phyloP scores from a whole-genome alignment of 345 rosid species.

The Brassica rapa region DNA sequence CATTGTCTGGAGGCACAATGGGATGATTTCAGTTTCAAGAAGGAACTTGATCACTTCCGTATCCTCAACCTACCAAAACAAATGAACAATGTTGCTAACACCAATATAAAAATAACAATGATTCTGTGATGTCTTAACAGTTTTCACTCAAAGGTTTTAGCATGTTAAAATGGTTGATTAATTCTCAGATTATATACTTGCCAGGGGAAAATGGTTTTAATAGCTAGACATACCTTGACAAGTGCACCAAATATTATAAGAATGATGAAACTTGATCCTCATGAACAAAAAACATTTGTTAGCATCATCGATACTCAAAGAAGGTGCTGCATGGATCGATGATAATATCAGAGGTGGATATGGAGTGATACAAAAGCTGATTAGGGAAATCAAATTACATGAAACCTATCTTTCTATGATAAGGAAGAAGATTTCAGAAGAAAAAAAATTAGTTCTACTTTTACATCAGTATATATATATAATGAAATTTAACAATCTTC shows the following conservation, averaged over 20 bases:
- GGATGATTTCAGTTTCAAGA: too few species aligned
- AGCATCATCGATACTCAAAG: slow-evolving; percentile 3
- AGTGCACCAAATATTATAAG: neutral
- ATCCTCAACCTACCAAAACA: neutral
- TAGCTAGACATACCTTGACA: too few species aligned
- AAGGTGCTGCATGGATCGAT: neutral
- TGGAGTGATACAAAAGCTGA: neutral
- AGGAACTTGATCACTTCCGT: neutral
- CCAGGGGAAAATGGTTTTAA: too few species aligned
- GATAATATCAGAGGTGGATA: neutral
- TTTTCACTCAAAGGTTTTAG: neutral
- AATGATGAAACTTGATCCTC: neutral
- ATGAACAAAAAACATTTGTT: neutral
- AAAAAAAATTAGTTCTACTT: neutral
- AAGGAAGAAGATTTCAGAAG: neutral
- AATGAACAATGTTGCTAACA: neutral
- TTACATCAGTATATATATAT: too few species aligned
- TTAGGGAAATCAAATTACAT: neutral
- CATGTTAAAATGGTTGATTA: too few species aligned
- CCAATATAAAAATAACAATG: neutral
- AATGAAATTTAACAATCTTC: too few species aligned
- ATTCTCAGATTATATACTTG: too few species aligned
- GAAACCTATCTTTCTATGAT: neutral
- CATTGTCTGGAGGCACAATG: too few species aligned
- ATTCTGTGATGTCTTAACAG: neutral